A percentile compares a stretch with the other conserved stretches of the same genome.
These are phyloP conservation scores for Penicillium sp. DNA, from an alignment of 2,329 filamentous ascomycete species.

Conservation along the genomic window DNA sequence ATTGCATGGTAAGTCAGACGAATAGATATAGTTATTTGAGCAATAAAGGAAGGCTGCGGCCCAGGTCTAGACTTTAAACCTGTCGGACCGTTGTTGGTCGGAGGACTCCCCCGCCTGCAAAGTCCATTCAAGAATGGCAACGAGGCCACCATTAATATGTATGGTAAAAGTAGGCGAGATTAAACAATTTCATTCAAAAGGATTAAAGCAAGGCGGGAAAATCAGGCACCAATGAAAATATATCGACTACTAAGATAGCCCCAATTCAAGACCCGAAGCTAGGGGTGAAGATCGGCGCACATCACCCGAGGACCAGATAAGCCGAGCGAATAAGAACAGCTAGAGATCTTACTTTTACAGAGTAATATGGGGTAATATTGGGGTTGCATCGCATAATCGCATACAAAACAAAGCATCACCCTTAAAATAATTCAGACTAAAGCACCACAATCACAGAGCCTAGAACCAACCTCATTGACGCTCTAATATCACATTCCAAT, in stretches of 20 bases:
- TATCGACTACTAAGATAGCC: neutral
- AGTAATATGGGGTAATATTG: neutral
- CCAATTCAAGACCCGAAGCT: neutral
- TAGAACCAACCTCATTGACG: constrained; percentile 4
- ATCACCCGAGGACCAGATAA: neutral
- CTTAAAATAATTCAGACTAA: neutral
- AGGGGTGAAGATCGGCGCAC: constrained; percentile 5
- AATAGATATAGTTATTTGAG: too few relatives aligned
- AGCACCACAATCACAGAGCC: neutral
- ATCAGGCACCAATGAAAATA: neutral
- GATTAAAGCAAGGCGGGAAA: neutral
- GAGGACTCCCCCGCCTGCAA: neutral
- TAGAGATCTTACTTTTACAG: neutral
- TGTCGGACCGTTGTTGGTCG: neutral
- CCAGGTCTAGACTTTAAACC: neutral
- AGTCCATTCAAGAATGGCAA: neutral
- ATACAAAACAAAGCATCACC: neutral
- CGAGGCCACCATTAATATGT: neutral
- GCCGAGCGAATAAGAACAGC: neutral
- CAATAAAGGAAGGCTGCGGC: neutral
- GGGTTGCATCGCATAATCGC: neutral
- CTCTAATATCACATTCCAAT: constrained; percentile 24
- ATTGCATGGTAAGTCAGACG: too few relatives aligned
- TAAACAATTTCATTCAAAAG: neutral
- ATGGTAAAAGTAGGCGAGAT: neutral